phyloP scores from a whole-genome alignment of 108 stramenopile species.

The Cyclotella sp. region DNA sequence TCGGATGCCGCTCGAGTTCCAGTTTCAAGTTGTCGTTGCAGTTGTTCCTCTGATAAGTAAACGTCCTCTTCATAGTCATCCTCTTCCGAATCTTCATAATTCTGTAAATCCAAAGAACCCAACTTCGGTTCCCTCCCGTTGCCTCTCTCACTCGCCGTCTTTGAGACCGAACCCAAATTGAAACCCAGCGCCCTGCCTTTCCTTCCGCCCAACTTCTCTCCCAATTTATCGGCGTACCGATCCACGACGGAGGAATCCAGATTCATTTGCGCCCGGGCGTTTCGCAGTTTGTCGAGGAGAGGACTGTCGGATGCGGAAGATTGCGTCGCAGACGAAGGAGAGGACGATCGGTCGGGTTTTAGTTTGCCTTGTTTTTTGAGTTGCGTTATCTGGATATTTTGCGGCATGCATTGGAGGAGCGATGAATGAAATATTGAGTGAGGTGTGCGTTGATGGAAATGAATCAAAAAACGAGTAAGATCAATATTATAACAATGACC shows the following conservation, averaged over 20 bases:
- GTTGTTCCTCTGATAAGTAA: slow-evolving; percentile 2
- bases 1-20: slow-evolving; percentile 36
- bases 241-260: slow-evolving; percentile 19
- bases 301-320: neutral
- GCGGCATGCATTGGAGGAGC: too few species aligned
- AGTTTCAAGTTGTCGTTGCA: slow-evolving; percentile 30
- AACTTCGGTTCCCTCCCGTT: slow-evolving; percentile 19
- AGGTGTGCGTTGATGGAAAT: too few species aligned
- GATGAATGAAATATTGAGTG: too few species aligned
- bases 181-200: slow-evolving; percentile 13
- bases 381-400: slow-evolving; percentile 51
- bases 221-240: slow-evolving; percentile 48
- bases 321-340: neutral
- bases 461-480: too few species aligned
- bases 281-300: neutral
- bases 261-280: neutral
- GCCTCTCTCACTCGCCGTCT: neutral
- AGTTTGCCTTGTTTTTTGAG: slow-evolving; percentile 65
- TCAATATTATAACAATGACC: too few species aligned
- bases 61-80: slow-evolving; percentile 31
- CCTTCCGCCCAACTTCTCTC: slow-evolving; percentile 27
- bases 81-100: slow-evolving; percentile 32
- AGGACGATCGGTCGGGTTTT: slow-evolving; percentile 4
- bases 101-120: slow-evolving; percentile 29
- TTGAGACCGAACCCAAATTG: neutral